Evolutionary conservation across 1,139 yeast genomes (phyloP).

Genomic region (Kodamaea sp.): DNA sequence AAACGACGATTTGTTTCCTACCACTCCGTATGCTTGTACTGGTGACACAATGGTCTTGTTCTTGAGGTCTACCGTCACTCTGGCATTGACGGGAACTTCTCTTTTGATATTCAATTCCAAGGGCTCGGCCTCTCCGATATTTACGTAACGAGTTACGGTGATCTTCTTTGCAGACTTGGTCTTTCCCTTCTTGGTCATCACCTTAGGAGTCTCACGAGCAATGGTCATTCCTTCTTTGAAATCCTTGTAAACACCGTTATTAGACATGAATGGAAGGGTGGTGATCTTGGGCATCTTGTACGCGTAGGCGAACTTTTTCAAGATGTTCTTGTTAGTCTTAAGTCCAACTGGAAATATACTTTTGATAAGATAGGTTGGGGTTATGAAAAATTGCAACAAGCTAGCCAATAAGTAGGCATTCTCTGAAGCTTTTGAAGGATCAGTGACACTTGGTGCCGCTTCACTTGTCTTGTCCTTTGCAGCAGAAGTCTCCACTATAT

Average conservation of each 20-base stretch:
- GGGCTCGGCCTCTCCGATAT: slow-evolving; percentile 63
- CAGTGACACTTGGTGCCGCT: slow-evolving; percentile 6
- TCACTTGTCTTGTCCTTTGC: slow-evolving; percentile 18
- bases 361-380: slow-evolving; percentile 80
- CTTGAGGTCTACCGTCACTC: slow-evolving; percentile 77
- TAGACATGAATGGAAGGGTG: slow-evolving; percentile 71
- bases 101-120: slow-evolving; percentile 55
- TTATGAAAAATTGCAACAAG: slow-evolving; percentile 75
- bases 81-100: slow-evolving; percentile 72
- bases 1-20: slow-evolving; percentile 61
- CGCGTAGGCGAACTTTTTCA: slow-evolving; percentile 61
- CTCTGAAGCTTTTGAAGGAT: slow-evolving; percentile 12
- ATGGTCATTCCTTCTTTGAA: slow-evolving; percentile 74
- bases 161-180: slow-evolving; percentile 51
- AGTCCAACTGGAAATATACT: slow-evolving; percentile 46
- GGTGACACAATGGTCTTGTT: slow-evolving; percentile 70
- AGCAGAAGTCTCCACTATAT: slow-evolving; percentile 10
- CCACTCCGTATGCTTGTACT: slow-evolving; percentile 63
- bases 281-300: slow-evolving; percentile 69
- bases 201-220: slow-evolving; percentile 48
- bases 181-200: slow-evolving; percentile 35
- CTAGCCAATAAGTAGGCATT: slow-evolving; percentile 63
- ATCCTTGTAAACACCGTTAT: slow-evolving; percentile 35
- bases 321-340: slow-evolving; percentile 28
- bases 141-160: slow-evolving; percentile 68